Evolutionary conservation across 192 early-diverging fungal species (phyloP).

Genomic region (Mortierella antarctica): DNA sequence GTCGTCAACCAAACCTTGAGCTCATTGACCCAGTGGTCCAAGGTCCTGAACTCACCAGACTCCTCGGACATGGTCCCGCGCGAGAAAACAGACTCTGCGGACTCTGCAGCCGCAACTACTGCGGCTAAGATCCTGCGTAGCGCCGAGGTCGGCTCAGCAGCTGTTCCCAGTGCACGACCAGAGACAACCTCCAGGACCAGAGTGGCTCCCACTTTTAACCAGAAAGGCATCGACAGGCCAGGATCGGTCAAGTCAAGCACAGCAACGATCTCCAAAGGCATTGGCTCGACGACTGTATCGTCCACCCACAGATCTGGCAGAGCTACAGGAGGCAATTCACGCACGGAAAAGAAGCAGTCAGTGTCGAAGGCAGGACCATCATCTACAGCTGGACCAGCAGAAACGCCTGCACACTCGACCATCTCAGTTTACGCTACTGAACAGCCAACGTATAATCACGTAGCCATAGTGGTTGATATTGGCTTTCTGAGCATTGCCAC

Average conservation of each 20-base stretch:
- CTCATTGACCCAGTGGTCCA: conserved; percentile 33
- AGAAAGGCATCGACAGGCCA: too few relatives aligned
- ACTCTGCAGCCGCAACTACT: neutral
- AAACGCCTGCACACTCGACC: neutral
- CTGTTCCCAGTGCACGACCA: neutral
- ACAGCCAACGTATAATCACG: conserved; percentile 27
- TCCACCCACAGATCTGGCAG: too few relatives aligned
- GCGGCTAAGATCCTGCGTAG: neutral
- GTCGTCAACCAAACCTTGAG: conserved; percentile 33
- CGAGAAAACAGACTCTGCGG: neutral
- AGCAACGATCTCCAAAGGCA: too few relatives aligned
- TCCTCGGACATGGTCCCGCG: conserved; percentile 1
- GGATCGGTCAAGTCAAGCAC: too few relatives aligned
- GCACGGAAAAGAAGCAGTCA: too few relatives aligned
- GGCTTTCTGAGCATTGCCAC: conserved; percentile 21
- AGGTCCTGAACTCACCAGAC: conserved; percentile 9
- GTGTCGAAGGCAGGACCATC: neutral
- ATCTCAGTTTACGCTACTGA: conserved; percentile 23
- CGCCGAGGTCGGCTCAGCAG: neutral
- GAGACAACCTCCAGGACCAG: neutral
- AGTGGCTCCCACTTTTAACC: neutral
- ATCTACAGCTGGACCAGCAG: neutral
- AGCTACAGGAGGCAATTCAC: too few relatives aligned
- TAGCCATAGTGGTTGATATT: conserved; percentile 37
- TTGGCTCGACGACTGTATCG: too few relatives aligned